Conservation (phyloP, 164 flowering plant genomes). For the Amborella trichopoda region DNA sequence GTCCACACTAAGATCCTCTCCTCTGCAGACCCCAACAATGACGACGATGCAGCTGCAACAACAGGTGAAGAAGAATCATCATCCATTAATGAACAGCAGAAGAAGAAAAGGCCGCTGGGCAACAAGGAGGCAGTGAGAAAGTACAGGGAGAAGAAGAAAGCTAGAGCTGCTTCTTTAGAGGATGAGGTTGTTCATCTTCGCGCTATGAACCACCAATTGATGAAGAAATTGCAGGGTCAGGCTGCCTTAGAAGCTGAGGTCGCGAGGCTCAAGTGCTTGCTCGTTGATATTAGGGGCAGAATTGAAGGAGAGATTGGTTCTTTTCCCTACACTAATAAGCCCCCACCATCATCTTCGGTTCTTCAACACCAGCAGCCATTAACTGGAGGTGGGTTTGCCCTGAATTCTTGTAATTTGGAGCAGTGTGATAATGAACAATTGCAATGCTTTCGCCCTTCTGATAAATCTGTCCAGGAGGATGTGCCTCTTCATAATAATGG, state of each 20-base stretch:
- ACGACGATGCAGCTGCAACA: constrained; percentile 75
- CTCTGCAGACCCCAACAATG: constrained; percentile 23
- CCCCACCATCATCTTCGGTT: constrained; percentile 10
- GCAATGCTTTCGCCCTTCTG: constrained; percentile 48
- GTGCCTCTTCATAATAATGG: no score
- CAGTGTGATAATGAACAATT: constrained; percentile 44
- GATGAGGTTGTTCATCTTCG: constrained; percentile 71
- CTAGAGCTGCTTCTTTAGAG: constrained; percentile 74
- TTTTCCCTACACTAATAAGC: constrained; percentile 74
- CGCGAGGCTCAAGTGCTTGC: constrained; percentile 83
- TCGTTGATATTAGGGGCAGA: constrained; percentile 91
- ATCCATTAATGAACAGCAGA: constrained; percentile 37
- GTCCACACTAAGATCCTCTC: constrained; percentile 83
- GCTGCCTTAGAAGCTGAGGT: constrained; percentile 79
- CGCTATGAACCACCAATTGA: constrained; percentile 62
- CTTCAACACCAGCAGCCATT: constrained; percentile 13
- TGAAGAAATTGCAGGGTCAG: constrained; percentile 84
- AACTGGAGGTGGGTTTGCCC: constrained; percentile 26
- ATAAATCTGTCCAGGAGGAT: constrained; percentile 16
- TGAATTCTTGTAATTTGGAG: constrained; percentile 68
- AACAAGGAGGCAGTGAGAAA: constrained; percentile 93
- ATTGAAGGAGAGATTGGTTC: constrained; percentile 97
- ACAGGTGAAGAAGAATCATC: no score
- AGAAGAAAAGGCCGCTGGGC: constrained; percentile 65
- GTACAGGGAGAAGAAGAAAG: constrained; percentile 96